Percentiles rank a stretch among this genome's conserved stretches.
phyloP scores from a whole-genome alignment of 2,329 filamentous ascomycete genomes.

The Incumbomyces delicatus region DNA sequence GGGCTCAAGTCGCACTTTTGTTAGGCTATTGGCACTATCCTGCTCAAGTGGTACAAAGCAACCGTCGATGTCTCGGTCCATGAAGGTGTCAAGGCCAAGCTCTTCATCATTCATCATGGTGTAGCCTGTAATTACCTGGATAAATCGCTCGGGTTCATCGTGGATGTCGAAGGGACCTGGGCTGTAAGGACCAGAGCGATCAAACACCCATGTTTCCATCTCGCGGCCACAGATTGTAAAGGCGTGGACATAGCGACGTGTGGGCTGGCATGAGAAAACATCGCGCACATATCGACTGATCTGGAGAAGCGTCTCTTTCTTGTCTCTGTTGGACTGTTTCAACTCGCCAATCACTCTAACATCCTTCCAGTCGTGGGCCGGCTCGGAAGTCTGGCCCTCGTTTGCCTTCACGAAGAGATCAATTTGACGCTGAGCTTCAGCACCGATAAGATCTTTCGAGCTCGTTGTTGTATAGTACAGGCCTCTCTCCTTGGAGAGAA shows the following conservation, averaged over 20 bases:
- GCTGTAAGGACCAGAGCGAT: conserved; percentile 27
- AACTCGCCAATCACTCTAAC: conserved; percentile 11
- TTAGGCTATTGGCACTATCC: neutral
- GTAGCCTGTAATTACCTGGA: conserved; percentile 23
- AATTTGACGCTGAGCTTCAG: no score
- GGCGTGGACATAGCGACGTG: conserved; percentile 24
- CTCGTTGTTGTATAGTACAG: no score
- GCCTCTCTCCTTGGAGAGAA: no score
- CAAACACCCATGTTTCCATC: conserved; percentile 25
- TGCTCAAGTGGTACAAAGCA: neutral
- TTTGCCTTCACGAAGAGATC: no score
- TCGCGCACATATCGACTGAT: conserved; percentile 10
- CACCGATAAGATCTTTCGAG: no score
- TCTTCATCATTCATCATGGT: conserved; percentile 25
- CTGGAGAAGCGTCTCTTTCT: conserved; percentile 19
- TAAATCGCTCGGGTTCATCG: conserved; percentile 23
- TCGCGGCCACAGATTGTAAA: conserved; percentile 21
- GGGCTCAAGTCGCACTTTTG: no score
- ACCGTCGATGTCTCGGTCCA: conserved; percentile 8
- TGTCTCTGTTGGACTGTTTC: conserved; percentile 28
- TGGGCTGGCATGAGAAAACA: conserved; percentile 25
- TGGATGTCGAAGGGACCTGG: conserved; percentile 24
- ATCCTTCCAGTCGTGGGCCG: conserved; percentile 9
- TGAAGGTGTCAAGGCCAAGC: conserved; percentile 25
- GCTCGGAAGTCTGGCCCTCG: no score